Conservation (phyloP, 306 rosid species). For the Purshia tridentata region DNA sequence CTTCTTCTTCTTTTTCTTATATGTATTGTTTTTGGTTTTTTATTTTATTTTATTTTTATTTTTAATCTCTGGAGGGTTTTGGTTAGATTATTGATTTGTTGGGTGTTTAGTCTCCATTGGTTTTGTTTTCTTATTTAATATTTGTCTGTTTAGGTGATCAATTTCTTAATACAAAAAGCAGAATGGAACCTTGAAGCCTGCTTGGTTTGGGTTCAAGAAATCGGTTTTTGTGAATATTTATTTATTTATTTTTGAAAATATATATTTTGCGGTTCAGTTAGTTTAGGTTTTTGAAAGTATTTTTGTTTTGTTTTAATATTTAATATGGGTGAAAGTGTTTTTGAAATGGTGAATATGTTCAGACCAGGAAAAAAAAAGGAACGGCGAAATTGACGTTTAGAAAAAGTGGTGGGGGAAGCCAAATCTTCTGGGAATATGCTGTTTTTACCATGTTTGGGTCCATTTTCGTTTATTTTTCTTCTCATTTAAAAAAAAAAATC, state of each 20-base stretch:
- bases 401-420: background rate
- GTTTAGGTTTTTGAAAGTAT: background rate
- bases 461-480: background rate
- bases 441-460: background rate
- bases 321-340: background rate
- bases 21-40: background rate
- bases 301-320: background rate
- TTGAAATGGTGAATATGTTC: background rate
- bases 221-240: background rate
- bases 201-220: background rate
- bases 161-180: background rate
- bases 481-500: background rate
- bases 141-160: background rate
- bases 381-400: background rate
- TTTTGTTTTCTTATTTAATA: background rate
- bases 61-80: background rate
- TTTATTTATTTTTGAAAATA: no score
- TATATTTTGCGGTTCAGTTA: background rate
- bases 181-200: background rate
- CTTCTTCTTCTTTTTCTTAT: background rate
- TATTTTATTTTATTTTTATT: background rate
- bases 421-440: background rate
- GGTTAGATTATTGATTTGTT: background rate
- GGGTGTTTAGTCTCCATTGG: background rate
- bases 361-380: background rate